Conservation (phyloP, 1,284 basidiomycete genomes). For the Lignosus rhinocerotis region DNA sequence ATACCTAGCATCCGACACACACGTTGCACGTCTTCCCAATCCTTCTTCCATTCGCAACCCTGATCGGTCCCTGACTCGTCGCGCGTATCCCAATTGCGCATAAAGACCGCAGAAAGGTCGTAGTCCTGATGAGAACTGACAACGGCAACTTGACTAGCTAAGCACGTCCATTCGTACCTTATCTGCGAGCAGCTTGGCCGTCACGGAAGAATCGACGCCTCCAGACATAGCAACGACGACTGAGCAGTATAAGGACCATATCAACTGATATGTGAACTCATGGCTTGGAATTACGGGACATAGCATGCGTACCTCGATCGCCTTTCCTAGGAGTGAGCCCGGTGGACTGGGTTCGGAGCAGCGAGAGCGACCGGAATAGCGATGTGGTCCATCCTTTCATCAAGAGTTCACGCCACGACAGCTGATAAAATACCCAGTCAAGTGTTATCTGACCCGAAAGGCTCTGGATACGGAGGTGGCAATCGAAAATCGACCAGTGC, state of each 20-base stretch:
- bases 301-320: constrained; percentile 24
- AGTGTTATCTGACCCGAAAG: too few relatives aligned
- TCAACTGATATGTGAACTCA: not conserved
- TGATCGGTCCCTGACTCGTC: constrained; percentile 70
- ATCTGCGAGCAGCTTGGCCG: constrained; percentile 73
- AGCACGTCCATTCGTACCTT: constrained; percentile 42
- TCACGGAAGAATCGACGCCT: constrained; percentile 92
- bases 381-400: constrained; percentile 28
- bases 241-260: constrained; percentile 29
- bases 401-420: not conserved
- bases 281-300: not conserved
- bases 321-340: constrained; percentile 26
- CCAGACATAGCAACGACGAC: constrained; percentile 95
- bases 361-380: constrained; percentile 24
- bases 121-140: constrained; percentile 52
- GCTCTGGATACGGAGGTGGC: too few relatives aligned
- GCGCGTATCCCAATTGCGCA: constrained; percentile 92
- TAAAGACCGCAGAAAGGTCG: constrained; percentile 86
- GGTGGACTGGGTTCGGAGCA: constrained; percentile 22
- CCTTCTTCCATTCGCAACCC: constrained; percentile 94
- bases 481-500: not conserved
- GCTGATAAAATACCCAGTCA: too few relatives aligned
- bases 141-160: not conserved
- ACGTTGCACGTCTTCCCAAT: constrained; percentile 88
- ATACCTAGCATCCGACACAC: constrained; percentile 75